Evolutionary conservation across 345 rosid species (phyloP).

Genomic region (Rhodamnia argentea): DNA sequence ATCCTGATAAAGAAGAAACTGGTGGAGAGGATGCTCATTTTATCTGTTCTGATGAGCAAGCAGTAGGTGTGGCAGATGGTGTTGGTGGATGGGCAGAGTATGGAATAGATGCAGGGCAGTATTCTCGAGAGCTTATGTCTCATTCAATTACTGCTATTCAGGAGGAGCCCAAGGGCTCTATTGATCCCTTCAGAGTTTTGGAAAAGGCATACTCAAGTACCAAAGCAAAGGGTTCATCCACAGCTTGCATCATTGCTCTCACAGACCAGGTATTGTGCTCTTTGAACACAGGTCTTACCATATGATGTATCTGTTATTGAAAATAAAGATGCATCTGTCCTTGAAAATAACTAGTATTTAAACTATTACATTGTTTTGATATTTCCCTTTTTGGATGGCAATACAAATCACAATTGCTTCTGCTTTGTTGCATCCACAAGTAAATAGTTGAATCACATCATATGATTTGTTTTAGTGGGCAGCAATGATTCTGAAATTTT

Average conservation of each 20-base stretch:
- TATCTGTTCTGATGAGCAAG: slow-evolving; percentile 73
- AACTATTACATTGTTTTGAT: neutral
- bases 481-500: neutral
- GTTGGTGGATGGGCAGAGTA: slow-evolving; percentile 99
- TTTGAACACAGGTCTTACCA: neutral
- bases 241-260: slow-evolving; percentile 92
- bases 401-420: neutral
- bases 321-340: neutral
- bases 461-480: neutral
- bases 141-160: slow-evolving; percentile 68
- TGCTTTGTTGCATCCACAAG: neutral
- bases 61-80: slow-evolving; percentile 94
- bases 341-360: neutral
- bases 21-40: slow-evolving; percentile 99
- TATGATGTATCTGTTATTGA: neutral
- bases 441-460: neutral
- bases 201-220: slow-evolving; percentile 91
- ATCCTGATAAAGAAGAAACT: slow-evolving; percentile 97
- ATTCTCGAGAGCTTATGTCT: slow-evolving; percentile 93
- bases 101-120: slow-evolving; percentile 78
- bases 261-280: slow-evolving; percentile 50
- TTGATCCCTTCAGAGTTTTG: slow-evolving; percentile 81
- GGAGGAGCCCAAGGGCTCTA: slow-evolving; percentile 81
- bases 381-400: neutral
- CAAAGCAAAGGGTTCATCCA: slow-evolving; percentile 84